phyloP scores from a whole-genome alignment of 1,139 yeast species.

The Diutina siamensis region DNA sequence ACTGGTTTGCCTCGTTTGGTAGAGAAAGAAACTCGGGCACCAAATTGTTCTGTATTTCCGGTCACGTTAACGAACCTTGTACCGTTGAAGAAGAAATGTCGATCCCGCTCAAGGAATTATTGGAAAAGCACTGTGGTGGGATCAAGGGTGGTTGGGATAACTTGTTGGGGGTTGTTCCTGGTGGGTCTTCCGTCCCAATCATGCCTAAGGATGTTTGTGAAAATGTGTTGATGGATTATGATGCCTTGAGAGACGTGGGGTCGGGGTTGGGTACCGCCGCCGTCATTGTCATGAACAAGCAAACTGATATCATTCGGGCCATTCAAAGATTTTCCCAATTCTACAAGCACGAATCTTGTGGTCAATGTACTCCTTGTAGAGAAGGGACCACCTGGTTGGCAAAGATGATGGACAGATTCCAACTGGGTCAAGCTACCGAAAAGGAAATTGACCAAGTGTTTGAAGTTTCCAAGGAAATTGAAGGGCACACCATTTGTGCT shows the following conservation, averaged over 20 bases:
- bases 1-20: slow-evolving; percentile 75
- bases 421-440: slow-evolving; percentile 64
- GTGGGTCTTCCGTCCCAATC: slow-evolving; percentile 80
- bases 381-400: slow-evolving; percentile 85
- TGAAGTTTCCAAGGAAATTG: slow-evolving; percentile 75
- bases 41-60: slow-evolving; percentile 75
- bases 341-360: slow-evolving; percentile 86
- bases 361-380: slow-evolving; percentile 91
- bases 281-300: slow-evolving; percentile 79
- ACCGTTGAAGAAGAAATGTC: slow-evolving; percentile 93
- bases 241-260: slow-evolving; percentile 72
- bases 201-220: slow-evolving; percentile 59
- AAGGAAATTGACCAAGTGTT: slow-evolving; percentile 73
- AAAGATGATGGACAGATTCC: slow-evolving; percentile 76
- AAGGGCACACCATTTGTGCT: slow-evolving; percentile 87
- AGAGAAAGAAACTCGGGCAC: slow-evolving; percentile 78
- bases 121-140: slow-evolving; percentile 86
- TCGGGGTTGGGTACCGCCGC: slow-evolving; percentile 90
- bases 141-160: slow-evolving; percentile 88
- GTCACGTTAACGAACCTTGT: slow-evolving; percentile 85
- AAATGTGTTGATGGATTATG: slow-evolving; percentile 71
- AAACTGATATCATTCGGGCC: slow-evolving; percentile 73
- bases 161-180: slow-evolving; percentile 75
- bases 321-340: slow-evolving; percentile 74
- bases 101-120: slow-evolving; percentile 65